phyloP scores from a whole-genome alignment of 768 basidiomycete species.

The Stropharia rugosoannulata region DNA sequence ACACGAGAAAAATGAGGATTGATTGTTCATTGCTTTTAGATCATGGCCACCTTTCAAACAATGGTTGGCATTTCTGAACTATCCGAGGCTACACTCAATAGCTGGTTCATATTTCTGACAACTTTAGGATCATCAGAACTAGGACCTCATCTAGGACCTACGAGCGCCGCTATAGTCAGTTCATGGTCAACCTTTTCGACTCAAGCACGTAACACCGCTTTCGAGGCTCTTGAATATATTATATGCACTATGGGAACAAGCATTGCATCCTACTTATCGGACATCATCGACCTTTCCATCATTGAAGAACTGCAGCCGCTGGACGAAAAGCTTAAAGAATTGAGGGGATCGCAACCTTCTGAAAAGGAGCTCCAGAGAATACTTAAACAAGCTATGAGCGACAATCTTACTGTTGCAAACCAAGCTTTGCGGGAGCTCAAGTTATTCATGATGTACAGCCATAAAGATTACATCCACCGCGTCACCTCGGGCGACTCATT shows the following conservation, averaged over 20 bases:
- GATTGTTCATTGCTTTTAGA: slow-evolving; percentile 41
- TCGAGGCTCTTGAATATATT: slow-evolving; percentile 64
- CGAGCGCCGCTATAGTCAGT: slow-evolving; percentile 79
- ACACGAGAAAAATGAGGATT: not conserved
- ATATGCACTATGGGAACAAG: slow-evolving; percentile 60
- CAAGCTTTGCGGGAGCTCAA: slow-evolving; percentile 80
- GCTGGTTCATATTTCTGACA: slow-evolving; percentile 77
- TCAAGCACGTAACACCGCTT: slow-evolving; percentile 51
- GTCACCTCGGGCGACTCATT: slow-evolving; percentile 87
- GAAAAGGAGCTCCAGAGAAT: slow-evolving; percentile 60
- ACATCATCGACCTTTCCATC: slow-evolving; percentile 75
- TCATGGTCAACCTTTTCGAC: slow-evolving; percentile 69
- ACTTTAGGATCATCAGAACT: slow-evolving; percentile 69
- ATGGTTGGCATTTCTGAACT: slow-evolving; percentile 76
- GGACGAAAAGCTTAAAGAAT: slow-evolving; percentile 36
- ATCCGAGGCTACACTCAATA: slow-evolving; percentile 73
- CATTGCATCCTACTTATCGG: slow-evolving; percentile 59
- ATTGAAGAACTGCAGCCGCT: slow-evolving; percentile 63
- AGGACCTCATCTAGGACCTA: slow-evolving; percentile 82
- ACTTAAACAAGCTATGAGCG: slow-evolving; percentile 70
- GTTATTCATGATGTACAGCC: slow-evolving; percentile 51
- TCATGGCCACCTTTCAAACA: slow-evolving; percentile 95
- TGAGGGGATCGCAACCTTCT: slow-evolving; percentile 52
- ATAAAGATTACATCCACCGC: slow-evolving; percentile 51
- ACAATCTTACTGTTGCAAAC: slow-evolving; percentile 76